Evolutionary conservation across 1,139 yeast species (phyloP).

Genomic region (Debaryomycetaceae sp.): DNA sequence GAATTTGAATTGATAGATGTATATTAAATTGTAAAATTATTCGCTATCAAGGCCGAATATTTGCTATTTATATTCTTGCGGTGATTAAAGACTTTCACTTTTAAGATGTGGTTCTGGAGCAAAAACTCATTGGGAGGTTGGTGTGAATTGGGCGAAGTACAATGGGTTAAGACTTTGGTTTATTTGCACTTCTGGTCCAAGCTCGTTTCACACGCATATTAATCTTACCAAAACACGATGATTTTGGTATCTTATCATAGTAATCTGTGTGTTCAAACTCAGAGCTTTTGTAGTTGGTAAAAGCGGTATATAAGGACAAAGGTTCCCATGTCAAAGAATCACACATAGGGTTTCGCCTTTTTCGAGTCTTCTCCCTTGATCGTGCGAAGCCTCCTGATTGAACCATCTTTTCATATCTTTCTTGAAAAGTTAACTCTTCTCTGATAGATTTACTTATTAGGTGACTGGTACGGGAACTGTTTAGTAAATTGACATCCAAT

Average conservation of each 20-base stretch:
- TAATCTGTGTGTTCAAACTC: constrained; percentile 21
- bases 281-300: constrained; percentile 27
- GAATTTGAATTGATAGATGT: too few relatives aligned
- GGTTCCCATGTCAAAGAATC: constrained; percentile 32
- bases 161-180: constrained; percentile 1
- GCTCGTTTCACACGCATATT: constrained; percentile 39
- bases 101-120: background rate
- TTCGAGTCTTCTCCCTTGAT: constrained; percentile 5
- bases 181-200: constrained; percentile 25
- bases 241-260: constrained; percentile 20
- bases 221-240: constrained; percentile 38
- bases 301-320: constrained; percentile 33
- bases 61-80: background rate
- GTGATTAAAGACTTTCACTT: background rate
- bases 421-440: constrained; percentile 12
- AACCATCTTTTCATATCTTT: background rate
- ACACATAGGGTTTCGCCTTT: constrained; percentile 16
- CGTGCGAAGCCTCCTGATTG: background rate
- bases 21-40: too few relatives aligned
- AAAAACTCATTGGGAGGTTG: background rate
- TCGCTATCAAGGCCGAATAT: background rate
- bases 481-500: constrained; percentile 1
- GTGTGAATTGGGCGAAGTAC: background rate
- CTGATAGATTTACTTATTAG: constrained; percentile 14
- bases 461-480: constrained; percentile 2